A percentile compares a stretch with the other conserved stretches of the same genome.
phyloP scores from a whole-genome alignment of 768 basidiomycete genomes.

The Macrolepiota dolichaula region DNA sequence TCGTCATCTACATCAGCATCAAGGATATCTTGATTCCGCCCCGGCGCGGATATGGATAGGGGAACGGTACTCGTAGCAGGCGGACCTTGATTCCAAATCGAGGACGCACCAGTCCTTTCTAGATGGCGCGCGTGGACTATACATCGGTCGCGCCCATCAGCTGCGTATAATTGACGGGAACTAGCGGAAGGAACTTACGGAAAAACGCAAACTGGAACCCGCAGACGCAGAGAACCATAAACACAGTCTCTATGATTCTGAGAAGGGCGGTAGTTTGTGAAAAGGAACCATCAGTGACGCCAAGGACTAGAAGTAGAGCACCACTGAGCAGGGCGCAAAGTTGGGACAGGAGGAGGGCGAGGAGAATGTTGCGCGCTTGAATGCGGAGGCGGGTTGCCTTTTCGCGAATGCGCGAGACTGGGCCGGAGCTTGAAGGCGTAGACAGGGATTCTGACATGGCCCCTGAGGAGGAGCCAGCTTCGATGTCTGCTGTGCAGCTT shows the following conservation, averaged over 20 bases:
- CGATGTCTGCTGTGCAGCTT: neutral
- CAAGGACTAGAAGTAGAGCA: conserved; percentile 1
- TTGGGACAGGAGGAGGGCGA: neutral
- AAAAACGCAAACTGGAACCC: conserved; percentile 4
- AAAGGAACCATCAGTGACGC: neutral
- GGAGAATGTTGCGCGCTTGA: neutral
- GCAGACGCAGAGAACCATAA: conserved; percentile 1
- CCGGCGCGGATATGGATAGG: neutral
- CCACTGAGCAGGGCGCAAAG: neutral
- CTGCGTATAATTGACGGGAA: neutral
- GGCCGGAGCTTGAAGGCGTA: neutral
- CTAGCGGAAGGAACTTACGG: neutral
- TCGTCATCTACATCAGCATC: too few relatives aligned
- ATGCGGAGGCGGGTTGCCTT: neutral
- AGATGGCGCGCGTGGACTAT: neutral
- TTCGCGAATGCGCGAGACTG: neutral
- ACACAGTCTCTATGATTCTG: neutral
- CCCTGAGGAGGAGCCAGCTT: neutral
- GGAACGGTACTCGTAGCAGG: neutral
- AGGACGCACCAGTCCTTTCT: neutral
- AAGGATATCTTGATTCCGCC: neutral
- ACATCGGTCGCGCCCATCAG: neutral
- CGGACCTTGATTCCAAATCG: neutral
- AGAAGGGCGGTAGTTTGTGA: neutral
- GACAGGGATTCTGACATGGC: neutral